Evolutionary conservation across 768 basidiomycete species (phyloP).

Genomic region (Mycena maculata): DNA sequence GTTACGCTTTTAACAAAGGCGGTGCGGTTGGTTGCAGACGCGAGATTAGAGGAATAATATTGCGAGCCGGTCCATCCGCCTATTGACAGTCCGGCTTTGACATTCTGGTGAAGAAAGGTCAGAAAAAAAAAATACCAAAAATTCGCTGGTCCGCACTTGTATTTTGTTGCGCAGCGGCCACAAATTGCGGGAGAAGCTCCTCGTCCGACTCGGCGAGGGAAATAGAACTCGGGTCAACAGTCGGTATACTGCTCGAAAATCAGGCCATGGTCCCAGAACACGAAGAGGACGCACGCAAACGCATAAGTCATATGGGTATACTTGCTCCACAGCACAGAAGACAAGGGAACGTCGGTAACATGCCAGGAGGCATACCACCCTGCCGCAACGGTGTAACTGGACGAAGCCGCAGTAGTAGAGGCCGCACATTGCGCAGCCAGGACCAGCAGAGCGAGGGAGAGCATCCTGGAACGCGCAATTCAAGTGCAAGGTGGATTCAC

Average conservation of each 20-base stretch:
- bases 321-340: constrained; percentile 70
- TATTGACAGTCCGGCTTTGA: constrained; percentile 68
- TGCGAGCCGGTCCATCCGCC: constrained; percentile 79
- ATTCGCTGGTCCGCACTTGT: background rate
- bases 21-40: constrained; percentile 67
- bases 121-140: background rate
- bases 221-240: constrained; percentile 49
- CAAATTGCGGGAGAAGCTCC: constrained; percentile 66
- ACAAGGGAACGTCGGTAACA: constrained; percentile 59
- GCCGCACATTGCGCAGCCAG: constrained; percentile 10
- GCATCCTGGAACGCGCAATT: constrained; percentile 14
- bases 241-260: constrained; percentile 47
- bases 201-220: constrained; percentile 59
- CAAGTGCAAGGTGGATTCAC: background rate
- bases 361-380: constrained; percentile 82
- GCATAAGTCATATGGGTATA: constrained; percentile 79
- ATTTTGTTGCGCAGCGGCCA: constrained; percentile 56
- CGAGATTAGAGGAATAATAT: constrained; percentile 73
- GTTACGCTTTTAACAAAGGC: constrained; percentile 71
- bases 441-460: constrained; percentile 24
- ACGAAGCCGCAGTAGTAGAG: constrained; percentile 22
- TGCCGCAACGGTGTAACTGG: constrained; percentile 51
- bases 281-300: constrained; percentile 66
- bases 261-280: background rate
- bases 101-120: constrained; percentile 53